phyloP scores from a whole-genome alignment of 768 basidiomycete genomes.

The Lyophyllum decastes region DNA sequence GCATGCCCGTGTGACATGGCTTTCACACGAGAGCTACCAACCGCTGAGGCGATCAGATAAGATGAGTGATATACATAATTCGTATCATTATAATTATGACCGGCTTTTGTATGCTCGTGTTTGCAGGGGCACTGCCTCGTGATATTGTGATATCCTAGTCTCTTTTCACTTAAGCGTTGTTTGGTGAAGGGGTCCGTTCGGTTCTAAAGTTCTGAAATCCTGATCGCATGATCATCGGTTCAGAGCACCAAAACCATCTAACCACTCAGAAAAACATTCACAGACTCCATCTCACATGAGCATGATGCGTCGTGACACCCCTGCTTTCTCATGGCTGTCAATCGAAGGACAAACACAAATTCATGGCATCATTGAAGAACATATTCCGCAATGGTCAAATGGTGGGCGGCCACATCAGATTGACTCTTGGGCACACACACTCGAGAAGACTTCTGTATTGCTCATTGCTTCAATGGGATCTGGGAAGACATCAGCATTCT shows the following conservation, averaged over 20 bases:
- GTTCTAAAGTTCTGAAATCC: not conserved
- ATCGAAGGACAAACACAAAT: constrained; percentile 10
- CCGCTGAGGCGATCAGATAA: too few species aligned
- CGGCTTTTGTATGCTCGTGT: too few species aligned
- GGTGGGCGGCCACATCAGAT: constrained; percentile 17
- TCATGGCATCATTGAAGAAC: constrained; percentile 13
- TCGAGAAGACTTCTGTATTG: constrained; percentile 16
- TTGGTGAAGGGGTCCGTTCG: constrained; percentile 4
- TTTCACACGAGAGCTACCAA: too few species aligned
- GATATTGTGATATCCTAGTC: not conserved
- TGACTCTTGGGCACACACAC: constrained; percentile 20
- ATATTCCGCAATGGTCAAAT: constrained; percentile 18
- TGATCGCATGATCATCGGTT: not conserved
- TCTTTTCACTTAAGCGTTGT: constrained; percentile 1
- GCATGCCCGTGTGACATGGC: too few species aligned
- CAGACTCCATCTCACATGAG: not conserved
- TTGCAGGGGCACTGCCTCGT: too few species aligned
- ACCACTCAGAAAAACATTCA: not conserved
- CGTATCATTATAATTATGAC: too few species aligned
- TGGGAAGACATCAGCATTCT: too few species aligned
- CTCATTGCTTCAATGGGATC: constrained; percentile 13
- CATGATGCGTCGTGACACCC: not conserved
- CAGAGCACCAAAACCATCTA: not conserved
- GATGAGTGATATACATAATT: too few species aligned
- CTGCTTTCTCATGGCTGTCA: constrained; percentile 15